phyloP scores from a whole-genome alignment of 352 stramenopile genomes.

The Pythium phragmitis region DNA sequence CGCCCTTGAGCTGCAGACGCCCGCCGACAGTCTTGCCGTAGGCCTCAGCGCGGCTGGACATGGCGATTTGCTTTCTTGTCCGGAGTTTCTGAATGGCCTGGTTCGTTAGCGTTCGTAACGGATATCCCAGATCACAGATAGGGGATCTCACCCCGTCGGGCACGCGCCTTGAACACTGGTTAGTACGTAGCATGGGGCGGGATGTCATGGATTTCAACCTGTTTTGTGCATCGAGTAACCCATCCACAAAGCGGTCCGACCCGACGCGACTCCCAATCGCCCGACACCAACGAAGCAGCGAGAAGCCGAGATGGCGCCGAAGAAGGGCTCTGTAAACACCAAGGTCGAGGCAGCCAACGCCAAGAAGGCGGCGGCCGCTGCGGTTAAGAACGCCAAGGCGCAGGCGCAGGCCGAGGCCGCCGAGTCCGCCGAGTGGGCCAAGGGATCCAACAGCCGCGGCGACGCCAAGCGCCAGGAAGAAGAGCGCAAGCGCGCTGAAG shows the following conservation, averaged over 20 bases:
- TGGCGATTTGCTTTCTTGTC: background rate
- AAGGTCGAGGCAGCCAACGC: constrained; percentile 78
- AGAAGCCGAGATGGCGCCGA: constrained; percentile 38
- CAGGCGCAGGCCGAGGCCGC: constrained; percentile 39
- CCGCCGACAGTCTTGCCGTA: constrained; percentile 75
- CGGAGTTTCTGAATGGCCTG: background rate
- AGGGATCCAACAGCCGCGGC: constrained; percentile 49
- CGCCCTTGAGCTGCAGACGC: constrained; percentile 82
- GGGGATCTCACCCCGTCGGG: constrained; percentile 12
- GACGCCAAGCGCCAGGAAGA: constrained; percentile 50
- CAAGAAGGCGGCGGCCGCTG: constrained; percentile 58
- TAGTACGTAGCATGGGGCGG: background rate
- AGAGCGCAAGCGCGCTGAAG: constrained; percentile 56
- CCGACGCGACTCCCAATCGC: background rate
- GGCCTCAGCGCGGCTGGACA: constrained; percentile 23
- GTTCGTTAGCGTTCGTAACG: constrained; percentile 25
- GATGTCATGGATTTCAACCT: constrained; percentile 24
- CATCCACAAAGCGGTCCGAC: constrained; percentile 1
- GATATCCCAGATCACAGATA: constrained; percentile 4
- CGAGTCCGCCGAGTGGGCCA: constrained; percentile 56
- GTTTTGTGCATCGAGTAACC: constrained; percentile 18
- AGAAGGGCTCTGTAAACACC: constrained; percentile 51
- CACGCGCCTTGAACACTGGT: background rate
- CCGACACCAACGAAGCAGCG: constrained; percentile 8
- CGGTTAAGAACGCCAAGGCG: constrained; percentile 56